phyloP scores from a whole-genome alignment of 2,329 filamentous ascomycete genomes.

The Sporothrix pseudoabietina region DNA sequence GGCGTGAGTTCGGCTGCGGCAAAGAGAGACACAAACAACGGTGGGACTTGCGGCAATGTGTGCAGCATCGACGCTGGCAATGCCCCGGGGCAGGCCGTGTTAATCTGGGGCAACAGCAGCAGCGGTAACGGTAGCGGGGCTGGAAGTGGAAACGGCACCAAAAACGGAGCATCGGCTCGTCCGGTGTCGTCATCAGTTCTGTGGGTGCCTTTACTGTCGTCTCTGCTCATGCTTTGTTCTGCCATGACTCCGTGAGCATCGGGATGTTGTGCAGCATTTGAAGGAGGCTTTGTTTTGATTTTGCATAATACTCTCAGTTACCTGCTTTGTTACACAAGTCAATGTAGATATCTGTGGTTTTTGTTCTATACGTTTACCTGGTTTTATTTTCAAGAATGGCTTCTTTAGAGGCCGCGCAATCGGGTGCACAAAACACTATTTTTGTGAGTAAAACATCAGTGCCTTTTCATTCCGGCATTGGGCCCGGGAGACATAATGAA shows the following conservation, averaged over 20 bases:
- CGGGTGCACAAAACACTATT: neutral
- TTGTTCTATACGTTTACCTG: neutral
- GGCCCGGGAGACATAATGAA: neutral
- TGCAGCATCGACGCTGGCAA: slow-evolving; percentile 30
- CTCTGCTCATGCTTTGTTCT: neutral
- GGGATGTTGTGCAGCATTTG: neutral
- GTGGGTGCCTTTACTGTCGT: neutral
- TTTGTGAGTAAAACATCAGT: neutral
- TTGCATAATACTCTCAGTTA: slow-evolving; percentile 4
- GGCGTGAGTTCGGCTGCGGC: neutral
- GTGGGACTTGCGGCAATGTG: slow-evolving; percentile 36
- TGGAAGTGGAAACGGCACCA: neutral
- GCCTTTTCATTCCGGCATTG: neutral
- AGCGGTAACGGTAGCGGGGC: neutral
- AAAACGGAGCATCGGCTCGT: neutral
- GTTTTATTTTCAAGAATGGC: neutral
- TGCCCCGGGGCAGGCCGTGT: slow-evolving; percentile 23
- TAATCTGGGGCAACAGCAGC: slow-evolving; percentile 22
- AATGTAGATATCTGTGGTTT: neutral
- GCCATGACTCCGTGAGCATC: neutral
- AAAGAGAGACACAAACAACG: neutral
- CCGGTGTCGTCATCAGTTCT: neutral
- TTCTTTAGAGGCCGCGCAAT: neutral
- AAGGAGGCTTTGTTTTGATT: neutral
- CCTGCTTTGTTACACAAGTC: neutral